These are phyloP conservation scores for Lotus japonicus DNA, from an alignment of 306 rosid species.

Conservation along the genomic window DNA sequence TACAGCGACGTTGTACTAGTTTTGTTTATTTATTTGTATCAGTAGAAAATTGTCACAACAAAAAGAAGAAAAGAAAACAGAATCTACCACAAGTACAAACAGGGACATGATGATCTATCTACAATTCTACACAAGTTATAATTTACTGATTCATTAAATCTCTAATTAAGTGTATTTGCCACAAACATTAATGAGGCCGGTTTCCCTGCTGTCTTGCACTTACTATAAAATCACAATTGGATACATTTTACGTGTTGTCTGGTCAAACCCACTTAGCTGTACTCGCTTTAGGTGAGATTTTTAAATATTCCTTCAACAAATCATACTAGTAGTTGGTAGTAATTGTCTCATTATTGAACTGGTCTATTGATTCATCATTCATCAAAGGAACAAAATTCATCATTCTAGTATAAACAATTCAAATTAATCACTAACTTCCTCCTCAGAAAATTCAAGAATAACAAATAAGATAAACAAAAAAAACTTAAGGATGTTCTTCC, in stretches of 20 bases:
- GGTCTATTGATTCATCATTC: not conserved
- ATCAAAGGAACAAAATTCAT: not conserved
- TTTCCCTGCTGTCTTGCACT: slow-evolving; percentile 14
- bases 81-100: not conserved
- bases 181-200: not conserved
- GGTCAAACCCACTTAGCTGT: slow-evolving; percentile 45
- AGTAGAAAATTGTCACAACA: not conserved
- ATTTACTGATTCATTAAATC: not conserved
- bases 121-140: too few species aligned
- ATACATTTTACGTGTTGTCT: slow-evolving; percentile 8
- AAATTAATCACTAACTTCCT: slow-evolving; percentile 12
- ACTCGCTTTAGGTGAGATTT: slow-evolving; percentile 15
- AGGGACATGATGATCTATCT: not conserved
- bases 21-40: not conserved
- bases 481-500: slow-evolving; percentile 8
- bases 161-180: not conserved
- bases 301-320: slow-evolving; percentile 7
- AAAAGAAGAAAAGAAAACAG: not conserved
- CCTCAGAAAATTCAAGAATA: not conserved
- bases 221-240: not conserved
- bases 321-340: slow-evolving; percentile 26
- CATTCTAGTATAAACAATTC: slow-evolving; percentile 22
- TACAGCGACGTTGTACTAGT: not conserved
- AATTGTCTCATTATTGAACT: slow-evolving; percentile 21
- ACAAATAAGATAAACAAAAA: not conserved